Base-by-base conservation (phyloP, 1,284 basidiomycete species). In the Sanghuangporus baumii region DNA sequence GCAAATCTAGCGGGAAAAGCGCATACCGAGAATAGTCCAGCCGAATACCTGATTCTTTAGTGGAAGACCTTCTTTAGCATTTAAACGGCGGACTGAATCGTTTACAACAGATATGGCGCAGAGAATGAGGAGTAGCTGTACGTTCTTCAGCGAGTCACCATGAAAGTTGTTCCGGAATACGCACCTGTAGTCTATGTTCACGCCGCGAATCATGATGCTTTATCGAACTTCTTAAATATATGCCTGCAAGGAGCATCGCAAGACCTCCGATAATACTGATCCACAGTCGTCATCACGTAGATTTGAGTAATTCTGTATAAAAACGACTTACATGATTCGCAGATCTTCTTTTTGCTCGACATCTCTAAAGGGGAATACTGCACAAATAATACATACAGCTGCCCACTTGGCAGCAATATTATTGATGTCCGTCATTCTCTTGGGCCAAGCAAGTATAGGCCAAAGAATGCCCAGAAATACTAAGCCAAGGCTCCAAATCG, bases 301-400 rank as follows among this genome's bases (percentile, higher is more conserved):
- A 56, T 23, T 12, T 18, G 18, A 18, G 8, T 23, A 18, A 18
- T 23, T 43, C 36, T 11, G 46, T 26, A 59, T 14, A 11, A n/a
- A 14, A 36, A 23, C 31, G 54, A 75, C 84, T 69, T 66, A 91
- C 90, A 93, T 85, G 7, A 78, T 69, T 0, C 70, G 37, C 41
- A 89, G 61, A 66, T 78, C 87, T 73, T 95, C 93, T 16, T 79
- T 76, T 71, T 93, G 92, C 66, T 94, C 86, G 2, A 93, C 87
- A 16, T 83, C 77, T 34, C 91, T 76, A 31, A 91, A 70, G 0
- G 91, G 91, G 67, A 95, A 95, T 1, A 90, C 67, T 0, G 81
- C 84, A 0, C 81, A 85, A 9, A 76, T 68, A 3, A 84, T 66
- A 72, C 88, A 93, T 2, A 77, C 75, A 2, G 72, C 34, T 0